Percentiles rank a stretch among this genome's conserved stretches.
These are phyloP conservation scores for Chalaropsis ovoidea DNA, from an alignment of 2,329 filamentous ascomycete species.

Conservation along the genomic window DNA sequence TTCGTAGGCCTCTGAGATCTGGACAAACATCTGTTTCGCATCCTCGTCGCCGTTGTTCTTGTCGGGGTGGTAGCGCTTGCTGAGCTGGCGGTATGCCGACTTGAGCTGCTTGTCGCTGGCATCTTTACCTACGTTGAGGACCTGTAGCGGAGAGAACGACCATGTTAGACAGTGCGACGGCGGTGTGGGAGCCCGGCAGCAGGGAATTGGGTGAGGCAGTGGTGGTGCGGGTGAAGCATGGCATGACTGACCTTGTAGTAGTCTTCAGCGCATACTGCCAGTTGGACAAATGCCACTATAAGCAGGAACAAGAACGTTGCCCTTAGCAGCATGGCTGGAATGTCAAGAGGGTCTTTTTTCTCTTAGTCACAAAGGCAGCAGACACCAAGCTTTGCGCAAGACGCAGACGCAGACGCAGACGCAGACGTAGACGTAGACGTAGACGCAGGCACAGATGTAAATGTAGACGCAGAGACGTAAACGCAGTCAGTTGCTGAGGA, in stretches of 20 bases:
- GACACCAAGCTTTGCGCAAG: not conserved
- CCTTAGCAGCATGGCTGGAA: conserved; percentile 35
- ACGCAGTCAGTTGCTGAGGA: not conserved
- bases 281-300: conserved; percentile 44
- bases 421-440: not conserved
- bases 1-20: conserved; percentile 92
- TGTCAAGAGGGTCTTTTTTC: not conserved
- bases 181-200: not conserved
- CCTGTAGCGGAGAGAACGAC: conserved; percentile 35
- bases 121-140: conserved; percentile 68
- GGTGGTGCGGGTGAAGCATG: too few species aligned
- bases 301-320: conserved; percentile 40
- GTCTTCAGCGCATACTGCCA: conserved; percentile 54
- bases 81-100: conserved; percentile 79
- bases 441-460: not conserved
- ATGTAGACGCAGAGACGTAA: too few species aligned
- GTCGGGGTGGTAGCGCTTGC: conserved; percentile 94
- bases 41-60: conserved; percentile 82
- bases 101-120: conserved; percentile 86
- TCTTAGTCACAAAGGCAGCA: not conserved
- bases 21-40: conserved; percentile 83
- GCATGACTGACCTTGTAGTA: conserved; percentile 58
- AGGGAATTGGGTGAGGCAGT: not conserved
- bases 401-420: not conserved
- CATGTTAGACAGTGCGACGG: not conserved